Conservation (phyloP, 257 asterid genomes). For the Salvia hispanica region DNA sequence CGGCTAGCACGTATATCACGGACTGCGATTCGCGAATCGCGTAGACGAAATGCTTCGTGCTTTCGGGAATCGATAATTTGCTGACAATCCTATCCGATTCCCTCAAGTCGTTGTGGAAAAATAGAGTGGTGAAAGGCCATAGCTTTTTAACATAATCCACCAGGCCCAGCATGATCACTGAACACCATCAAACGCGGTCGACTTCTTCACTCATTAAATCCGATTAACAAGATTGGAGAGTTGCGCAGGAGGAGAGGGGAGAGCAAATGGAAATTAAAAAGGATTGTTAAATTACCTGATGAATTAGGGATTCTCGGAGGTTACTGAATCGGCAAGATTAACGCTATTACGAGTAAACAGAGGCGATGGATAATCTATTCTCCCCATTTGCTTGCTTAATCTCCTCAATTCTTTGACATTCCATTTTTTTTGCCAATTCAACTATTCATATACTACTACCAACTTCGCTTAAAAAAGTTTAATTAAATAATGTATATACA, state of each 20-base stretch:
- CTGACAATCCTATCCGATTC: slow-evolving; percentile 66
- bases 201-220: slow-evolving; percentile 17
- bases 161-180: slow-evolving; percentile 42
- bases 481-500: no score
- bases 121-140: slow-evolving; percentile 75
- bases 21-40: slow-evolving; percentile 68
- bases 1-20: slow-evolving; percentile 66
- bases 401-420: no score
- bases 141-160: slow-evolving; percentile 54
- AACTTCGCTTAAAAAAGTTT: no score
- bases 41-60: slow-evolving; percentile 73
- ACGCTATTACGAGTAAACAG: background rate
- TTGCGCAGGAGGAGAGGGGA: background rate
- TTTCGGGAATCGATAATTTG: slow-evolving; percentile 69
- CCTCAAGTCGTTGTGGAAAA: slow-evolving; percentile 56
- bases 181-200: slow-evolving; percentile 17
- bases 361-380: no score
- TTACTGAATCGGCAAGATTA: slow-evolving; percentile 16
- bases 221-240: slow-evolving; percentile 8
- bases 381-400: no score
- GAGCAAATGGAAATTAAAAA: background rate
- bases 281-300: slow-evolving; percentile 25
- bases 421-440: no score
- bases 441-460: no score
- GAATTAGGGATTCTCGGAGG: slow-evolving; percentile 13